These are phyloP conservation scores for Mycosphaerella arachidis DNA, from an alignment of 2,329 filamentous ascomycete genomes.

Conservation along the genomic window DNA sequence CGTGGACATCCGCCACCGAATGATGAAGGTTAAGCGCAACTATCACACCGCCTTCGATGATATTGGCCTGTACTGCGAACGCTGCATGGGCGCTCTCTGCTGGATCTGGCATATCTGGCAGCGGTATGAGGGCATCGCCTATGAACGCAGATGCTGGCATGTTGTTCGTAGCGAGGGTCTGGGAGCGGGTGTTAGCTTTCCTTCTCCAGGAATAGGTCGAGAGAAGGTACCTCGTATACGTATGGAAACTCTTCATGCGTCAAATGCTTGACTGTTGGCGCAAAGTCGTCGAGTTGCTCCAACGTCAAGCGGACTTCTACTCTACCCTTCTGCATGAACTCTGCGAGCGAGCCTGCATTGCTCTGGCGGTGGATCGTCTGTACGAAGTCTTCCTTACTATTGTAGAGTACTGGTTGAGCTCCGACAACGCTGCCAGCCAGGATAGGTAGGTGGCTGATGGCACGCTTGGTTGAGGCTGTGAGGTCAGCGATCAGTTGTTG, in stretches of 20 bases:
- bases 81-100: conserved; percentile 6
- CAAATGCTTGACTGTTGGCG: conserved; percentile 11
- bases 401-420: not conserved
- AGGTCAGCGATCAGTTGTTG: conserved; percentile 8
- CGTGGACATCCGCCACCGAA: conserved; percentile 17
- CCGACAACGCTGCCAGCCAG: not conserved
- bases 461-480: conserved; percentile 8
- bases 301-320: conserved; percentile 15
- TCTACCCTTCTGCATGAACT: conserved; percentile 8
- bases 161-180: not conserved
- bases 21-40: conserved; percentile 22
- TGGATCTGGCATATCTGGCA: conserved; percentile 14
- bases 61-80: conserved; percentile 22
- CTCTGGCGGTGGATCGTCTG: not conserved
- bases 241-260: conserved; percentile 4
- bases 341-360: not conserved
- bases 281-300: conserved; percentile 11
- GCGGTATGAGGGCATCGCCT: conserved; percentile 10
- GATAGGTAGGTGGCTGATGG: conserved; percentile 13
- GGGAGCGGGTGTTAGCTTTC: not conserved
- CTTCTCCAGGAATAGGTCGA: not conserved
- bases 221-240: conserved; percentile 4
- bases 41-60: conserved; percentile 22
- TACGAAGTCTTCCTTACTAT: not conserved
- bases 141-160: conserved; percentile 16